These are phyloP conservation scores for Scheffersomyces segobiensis DNA, from an alignment of 1,139 yeast genomes.

Conservation along the genomic window DNA sequence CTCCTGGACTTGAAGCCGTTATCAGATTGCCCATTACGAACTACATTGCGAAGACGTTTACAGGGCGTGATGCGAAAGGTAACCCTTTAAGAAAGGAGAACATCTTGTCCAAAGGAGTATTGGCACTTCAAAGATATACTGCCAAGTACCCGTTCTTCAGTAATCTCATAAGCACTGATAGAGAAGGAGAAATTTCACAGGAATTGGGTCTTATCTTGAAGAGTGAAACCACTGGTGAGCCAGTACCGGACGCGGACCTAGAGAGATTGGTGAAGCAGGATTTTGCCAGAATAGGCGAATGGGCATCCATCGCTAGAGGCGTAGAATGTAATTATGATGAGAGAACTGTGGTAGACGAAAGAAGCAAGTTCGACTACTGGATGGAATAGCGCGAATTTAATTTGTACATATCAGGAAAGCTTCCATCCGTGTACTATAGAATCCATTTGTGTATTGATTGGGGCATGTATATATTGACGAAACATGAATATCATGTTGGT, in stretches of 20 bases:
- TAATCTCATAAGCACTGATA: slow-evolving; percentile 21
- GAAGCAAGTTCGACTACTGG: slow-evolving; percentile 8
- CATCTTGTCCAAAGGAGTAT: slow-evolving; percentile 25
- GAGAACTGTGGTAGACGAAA: slow-evolving; percentile 3
- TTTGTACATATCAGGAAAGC: neutral
- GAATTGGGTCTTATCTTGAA: neutral
- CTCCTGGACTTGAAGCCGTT: slow-evolving; percentile 29
- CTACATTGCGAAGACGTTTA: slow-evolving; percentile 33
- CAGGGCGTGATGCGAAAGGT: slow-evolving; percentile 41
- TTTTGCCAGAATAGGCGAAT: slow-evolving; percentile 5
- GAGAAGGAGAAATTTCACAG: slow-evolving; percentile 5
- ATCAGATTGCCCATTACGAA: slow-evolving; percentile 39
- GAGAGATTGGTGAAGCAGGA: neutral
- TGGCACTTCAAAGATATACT: slow-evolving; percentile 25
- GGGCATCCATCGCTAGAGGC: slow-evolving; percentile 5
- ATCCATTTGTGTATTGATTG: neutral
- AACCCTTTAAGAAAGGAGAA: slow-evolving; percentile 35
- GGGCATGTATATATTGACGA: neutral
- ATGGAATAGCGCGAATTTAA: slow-evolving; percentile 5
- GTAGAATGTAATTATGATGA: slow-evolving; percentile 2
- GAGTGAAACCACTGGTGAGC: neutral
- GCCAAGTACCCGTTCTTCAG: slow-evolving; percentile 26
- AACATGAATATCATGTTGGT: neutral
- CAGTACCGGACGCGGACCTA: neutral
- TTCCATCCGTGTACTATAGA: neutral